Evolutionary conservation across 495 filamentous ascomycete species (phyloP).

Genomic region (Lasiosphaeria miniovina): DNA sequence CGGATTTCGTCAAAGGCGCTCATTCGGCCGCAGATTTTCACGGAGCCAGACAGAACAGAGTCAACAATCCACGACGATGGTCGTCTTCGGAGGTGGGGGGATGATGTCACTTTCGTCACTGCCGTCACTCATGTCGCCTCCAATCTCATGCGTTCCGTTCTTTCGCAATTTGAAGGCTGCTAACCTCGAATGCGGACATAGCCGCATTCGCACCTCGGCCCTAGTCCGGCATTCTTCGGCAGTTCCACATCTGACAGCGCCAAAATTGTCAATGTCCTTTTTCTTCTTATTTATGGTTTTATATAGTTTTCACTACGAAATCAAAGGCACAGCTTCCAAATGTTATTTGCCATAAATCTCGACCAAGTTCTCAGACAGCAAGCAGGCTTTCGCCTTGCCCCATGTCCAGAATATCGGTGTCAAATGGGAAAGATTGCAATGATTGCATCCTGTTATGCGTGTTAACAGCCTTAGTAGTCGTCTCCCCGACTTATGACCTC

Average conservation of each 20-base stretch:
- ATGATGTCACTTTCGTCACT: no score
- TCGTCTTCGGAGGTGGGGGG: background rate
- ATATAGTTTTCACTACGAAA: background rate
- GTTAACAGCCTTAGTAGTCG: conserved; percentile 60
- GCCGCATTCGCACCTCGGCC: background rate
- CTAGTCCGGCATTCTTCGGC: background rate
- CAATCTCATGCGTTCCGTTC: background rate
- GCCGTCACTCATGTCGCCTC: background rate
- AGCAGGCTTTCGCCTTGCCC: no score
- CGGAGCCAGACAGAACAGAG: no score
- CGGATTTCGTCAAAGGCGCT: background rate
- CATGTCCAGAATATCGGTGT: no score
- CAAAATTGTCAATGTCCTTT: background rate
- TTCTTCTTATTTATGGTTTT: background rate
- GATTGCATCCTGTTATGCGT: no score
- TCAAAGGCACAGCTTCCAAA: no score
- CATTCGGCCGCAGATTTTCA: background rate
- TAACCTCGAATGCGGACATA: background rate
- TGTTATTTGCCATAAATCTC: no score
- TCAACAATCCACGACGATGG: background rate
- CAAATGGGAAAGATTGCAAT: no score
- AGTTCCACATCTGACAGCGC: background rate
- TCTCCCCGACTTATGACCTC: conserved; percentile 91
- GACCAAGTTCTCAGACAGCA: no score
- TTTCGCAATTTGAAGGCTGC: background rate